Percentiles rank a stretch among this genome's conserved stretches.
Conservation (phyloP, 164 flowering plant species). For the Liriodendron chinense region DNA sequence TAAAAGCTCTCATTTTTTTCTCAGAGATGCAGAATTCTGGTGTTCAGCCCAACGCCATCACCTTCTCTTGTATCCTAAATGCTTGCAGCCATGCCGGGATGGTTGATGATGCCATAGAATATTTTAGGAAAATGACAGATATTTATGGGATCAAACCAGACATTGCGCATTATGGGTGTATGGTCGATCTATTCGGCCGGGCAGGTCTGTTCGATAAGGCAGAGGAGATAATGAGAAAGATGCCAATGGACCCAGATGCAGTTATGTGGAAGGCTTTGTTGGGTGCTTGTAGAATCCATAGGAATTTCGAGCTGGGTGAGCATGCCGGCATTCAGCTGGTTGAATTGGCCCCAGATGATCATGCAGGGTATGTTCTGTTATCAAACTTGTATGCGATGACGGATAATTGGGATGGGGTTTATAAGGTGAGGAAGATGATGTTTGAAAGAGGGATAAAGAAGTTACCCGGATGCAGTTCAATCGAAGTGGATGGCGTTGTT, state of each 20-base stretch:
- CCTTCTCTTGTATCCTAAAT: conserved; percentile 12
- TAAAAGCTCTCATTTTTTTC: conserved; percentile 11
- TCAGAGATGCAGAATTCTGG: conserved; percentile 4
- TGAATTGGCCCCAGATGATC: conserved; percentile 13
- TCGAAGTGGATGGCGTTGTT: conserved; percentile 12
- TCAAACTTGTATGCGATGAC: conserved; percentile 14
- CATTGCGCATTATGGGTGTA: conserved; percentile 12
- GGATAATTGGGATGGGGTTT: conserved; percentile 12
- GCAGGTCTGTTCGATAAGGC: conserved; percentile 11
- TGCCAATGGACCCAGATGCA: conserved; percentile 11
- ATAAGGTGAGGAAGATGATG: conserved; percentile 17
- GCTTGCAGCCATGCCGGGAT: conserved; percentile 17
- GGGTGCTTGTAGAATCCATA: conserved; percentile 15
- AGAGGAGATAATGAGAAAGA: conserved; percentile 9
- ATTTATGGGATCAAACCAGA: conserved; percentile 14
- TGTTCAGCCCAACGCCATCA: conserved; percentile 11
- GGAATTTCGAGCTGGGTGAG: conserved; percentile 17
- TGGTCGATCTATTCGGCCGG: conserved; percentile 17
- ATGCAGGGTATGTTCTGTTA: conserved; percentile 11
- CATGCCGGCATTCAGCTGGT: conserved; percentile 7
- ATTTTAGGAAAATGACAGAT: conserved; percentile 4
- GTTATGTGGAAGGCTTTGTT: conserved; percentile 15
- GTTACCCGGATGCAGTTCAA: conserved; percentile 15
- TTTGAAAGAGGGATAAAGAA: conserved; percentile 14
- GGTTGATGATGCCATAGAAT: conserved; percentile 6